Evolutionary conservation across 176 grass and related monocot genomes (phyloP).

Genomic region (Ensete glaucum): DNA sequence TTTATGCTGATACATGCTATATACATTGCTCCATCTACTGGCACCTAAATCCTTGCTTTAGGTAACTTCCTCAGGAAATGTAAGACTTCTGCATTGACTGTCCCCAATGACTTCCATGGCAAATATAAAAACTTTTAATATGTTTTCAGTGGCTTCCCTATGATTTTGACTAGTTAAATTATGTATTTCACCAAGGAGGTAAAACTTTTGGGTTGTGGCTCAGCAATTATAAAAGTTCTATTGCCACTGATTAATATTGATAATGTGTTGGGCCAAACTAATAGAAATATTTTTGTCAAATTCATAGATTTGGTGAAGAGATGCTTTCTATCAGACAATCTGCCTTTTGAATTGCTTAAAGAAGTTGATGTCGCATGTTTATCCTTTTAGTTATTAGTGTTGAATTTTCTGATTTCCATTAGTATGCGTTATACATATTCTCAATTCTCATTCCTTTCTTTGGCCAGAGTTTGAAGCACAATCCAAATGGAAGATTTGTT

Average conservation of each 20-base stretch:
- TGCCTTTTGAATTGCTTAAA: not conserved
- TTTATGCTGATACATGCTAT: not conserved
- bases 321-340: not conserved
- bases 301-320: not conserved
- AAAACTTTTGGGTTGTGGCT: not conserved
- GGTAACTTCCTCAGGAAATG: no score
- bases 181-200: no score
- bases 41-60: not conserved
- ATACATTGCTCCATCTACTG: not conserved
- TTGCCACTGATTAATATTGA: no score
- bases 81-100: not conserved
- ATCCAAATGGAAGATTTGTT: constrained; percentile 92
- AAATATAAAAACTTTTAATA: no score
- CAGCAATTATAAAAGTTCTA: not conserved
- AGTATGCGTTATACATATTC: not conserved
- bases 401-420: not conserved
- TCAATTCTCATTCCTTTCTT: constrained; percentile 12
- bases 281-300: no score
- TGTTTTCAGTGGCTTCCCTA: no score
- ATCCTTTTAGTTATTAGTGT: not conserved
- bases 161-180: no score
- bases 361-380: not conserved
- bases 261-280: no score
- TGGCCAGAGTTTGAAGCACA: constrained; percentile 91
- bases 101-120: no score